A percentile compares a stretch with the other conserved stretches of the same genome.
phyloP scores from a whole-genome alignment of 169 alveolate species.

The Cryptosporidium canis region DNA sequence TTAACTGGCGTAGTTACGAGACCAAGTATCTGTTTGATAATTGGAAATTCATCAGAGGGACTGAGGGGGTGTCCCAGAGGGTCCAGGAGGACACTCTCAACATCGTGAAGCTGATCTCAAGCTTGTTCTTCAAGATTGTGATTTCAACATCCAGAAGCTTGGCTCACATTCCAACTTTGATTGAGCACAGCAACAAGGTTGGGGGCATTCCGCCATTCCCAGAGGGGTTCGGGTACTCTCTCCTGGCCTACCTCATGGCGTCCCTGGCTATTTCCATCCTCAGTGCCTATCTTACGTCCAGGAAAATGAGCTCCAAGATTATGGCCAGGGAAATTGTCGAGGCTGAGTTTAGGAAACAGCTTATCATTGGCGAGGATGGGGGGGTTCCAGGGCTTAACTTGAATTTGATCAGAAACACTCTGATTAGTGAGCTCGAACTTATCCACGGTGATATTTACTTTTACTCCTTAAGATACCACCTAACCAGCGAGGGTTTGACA shows the following conservation, averaged over 20 bases:
- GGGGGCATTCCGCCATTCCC: slow-evolving; percentile 50
- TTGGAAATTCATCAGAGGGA: slow-evolving; percentile 11
- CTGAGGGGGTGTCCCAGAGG: slow-evolving; percentile 51
- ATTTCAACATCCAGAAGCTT: slow-evolving; percentile 21
- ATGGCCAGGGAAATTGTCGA: slow-evolving; percentile 12
- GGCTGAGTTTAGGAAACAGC: slow-evolving; percentile 49
- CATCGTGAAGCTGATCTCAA: slow-evolving; percentile 4
- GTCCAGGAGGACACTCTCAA: slow-evolving; percentile 41
- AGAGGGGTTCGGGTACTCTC: background rate
- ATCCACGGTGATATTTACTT: slow-evolving; percentile 26
- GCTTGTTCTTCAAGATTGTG: slow-evolving; percentile 12
- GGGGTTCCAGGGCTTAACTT: background rate
- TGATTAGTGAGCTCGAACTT: background rate
- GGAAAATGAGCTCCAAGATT: slow-evolving; percentile 5
- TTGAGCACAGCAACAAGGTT: slow-evolving; percentile 5
- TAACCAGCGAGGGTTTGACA: background rate
- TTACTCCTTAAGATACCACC: background rate
- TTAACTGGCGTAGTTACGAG: slow-evolving; percentile 19
- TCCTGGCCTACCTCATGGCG: background rate
- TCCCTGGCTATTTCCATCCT: background rate
- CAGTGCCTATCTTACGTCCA: slow-evolving; percentile 6
- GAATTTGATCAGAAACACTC: background rate
- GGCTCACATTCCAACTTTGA: slow-evolving; percentile 32
- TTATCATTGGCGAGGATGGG: slow-evolving; percentile 6
- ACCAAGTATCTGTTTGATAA: background rate